These are phyloP conservation scores for Fraxinus excelsior DNA, from an alignment of 257 asterid genomes.

Conservation along the genomic window DNA sequence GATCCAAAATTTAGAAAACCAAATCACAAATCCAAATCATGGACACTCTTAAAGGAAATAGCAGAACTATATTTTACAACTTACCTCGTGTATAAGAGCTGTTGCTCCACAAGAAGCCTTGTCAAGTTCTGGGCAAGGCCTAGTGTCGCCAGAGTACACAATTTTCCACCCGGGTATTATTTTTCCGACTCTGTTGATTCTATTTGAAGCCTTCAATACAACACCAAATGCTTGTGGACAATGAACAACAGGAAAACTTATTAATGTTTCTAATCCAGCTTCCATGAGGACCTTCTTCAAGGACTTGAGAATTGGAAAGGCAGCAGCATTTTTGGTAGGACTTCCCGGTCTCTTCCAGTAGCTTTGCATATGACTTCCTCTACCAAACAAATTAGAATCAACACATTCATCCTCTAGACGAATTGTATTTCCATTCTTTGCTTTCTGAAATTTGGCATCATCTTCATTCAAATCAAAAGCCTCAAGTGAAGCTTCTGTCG, in stretches of 20 bases:
- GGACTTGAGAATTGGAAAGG: constrained; percentile 43
- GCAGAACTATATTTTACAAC: not conserved
- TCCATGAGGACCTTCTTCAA: constrained; percentile 53
- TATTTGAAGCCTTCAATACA: constrained; percentile 56
- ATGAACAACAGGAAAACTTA: constrained; percentile 84
- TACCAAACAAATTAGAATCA: constrained; percentile 49
- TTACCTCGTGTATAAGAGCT: constrained; percentile 83
- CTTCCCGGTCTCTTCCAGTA: constrained; percentile 55
- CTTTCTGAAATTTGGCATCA: constrained; percentile 15
- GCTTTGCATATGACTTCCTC: constrained; percentile 80
- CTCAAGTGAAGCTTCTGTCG: constrained; percentile 59
- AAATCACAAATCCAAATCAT: too few species aligned
- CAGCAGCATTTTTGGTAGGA: constrained; percentile 40
- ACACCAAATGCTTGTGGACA: constrained; percentile 90
- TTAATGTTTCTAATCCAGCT: constrained; percentile 68
- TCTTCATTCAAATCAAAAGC: constrained; percentile 44
- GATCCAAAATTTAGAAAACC: too few species aligned
- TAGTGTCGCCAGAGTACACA: constrained; percentile 95
- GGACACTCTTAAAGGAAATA: too few species aligned
- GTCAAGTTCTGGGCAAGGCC: constrained; percentile 88
- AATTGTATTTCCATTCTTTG: constrained; percentile 21
- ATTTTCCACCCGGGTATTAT: constrained; percentile 87
- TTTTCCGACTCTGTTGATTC: constrained; percentile 57
- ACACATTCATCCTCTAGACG: constrained; percentile 20
- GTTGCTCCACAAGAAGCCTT: constrained; percentile 78